Conservation (phyloP, 768 basidiomycete genomes). For the Kwoniella pini region DNA sequence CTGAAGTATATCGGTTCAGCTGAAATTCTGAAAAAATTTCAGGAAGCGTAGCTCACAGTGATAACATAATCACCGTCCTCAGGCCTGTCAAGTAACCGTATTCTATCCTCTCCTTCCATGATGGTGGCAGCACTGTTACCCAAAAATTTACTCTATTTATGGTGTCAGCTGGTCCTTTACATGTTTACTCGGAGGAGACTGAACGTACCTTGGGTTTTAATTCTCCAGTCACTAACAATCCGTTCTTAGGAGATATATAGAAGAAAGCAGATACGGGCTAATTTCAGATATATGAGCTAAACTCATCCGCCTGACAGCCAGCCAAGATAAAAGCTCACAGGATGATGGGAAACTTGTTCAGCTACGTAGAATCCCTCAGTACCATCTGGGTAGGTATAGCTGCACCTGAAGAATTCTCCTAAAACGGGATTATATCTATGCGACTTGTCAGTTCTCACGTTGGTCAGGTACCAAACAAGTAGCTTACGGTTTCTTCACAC, state of each 20-base stretch:
- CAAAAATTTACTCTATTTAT: conserved; percentile 71
- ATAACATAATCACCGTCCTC: conserved; percentile 66
- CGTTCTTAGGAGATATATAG: conserved; percentile 89
- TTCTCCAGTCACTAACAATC: conserved; percentile 83
- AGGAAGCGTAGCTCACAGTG: conserved; percentile 76
- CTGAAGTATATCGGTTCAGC: too few species aligned
- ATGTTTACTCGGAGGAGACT: background rate
- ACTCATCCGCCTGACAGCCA: background rate
- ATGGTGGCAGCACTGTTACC: conserved; percentile 94
- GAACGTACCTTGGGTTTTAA: conserved; percentile 71
- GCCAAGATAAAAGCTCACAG: conserved; percentile 23
- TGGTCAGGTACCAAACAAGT: background rate
- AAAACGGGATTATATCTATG: conserved; percentile 90
- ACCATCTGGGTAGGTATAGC: conserved; percentile 87
- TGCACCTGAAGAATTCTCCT: conserved; percentile 96
- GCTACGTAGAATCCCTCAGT: conserved; percentile 95
- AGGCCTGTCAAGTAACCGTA: conserved; percentile 75
- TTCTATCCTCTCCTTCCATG: conserved; percentile 94
- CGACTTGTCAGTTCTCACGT: background rate
- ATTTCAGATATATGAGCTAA: background rate
- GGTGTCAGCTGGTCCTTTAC: background rate
- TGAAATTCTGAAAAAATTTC: too few species aligned
- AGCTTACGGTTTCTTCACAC: conserved; percentile 93
- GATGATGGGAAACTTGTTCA: conserved; percentile 73
- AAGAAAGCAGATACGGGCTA: conserved; percentile 74